These are phyloP conservation scores for Sphaceloma murrayae DNA, from an alignment of 2,329 filamentous ascomycete species.

Conservation along the genomic window DNA sequence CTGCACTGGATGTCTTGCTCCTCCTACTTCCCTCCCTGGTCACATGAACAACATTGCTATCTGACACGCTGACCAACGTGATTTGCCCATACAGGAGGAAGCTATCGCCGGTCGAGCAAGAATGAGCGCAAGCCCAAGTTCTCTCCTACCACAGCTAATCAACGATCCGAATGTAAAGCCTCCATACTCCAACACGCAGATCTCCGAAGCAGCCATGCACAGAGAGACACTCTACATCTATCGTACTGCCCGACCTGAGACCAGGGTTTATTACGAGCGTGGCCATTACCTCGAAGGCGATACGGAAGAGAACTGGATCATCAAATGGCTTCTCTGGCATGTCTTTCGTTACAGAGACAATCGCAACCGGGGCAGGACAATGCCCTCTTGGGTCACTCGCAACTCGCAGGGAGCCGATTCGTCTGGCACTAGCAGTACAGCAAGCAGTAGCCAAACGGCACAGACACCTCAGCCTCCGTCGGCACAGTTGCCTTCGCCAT, in stretches of 20 bases:
- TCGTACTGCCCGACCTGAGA: constrained; percentile 31
- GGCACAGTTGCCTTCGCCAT: neutral
- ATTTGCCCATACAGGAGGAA: constrained; percentile 30
- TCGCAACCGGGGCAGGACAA: constrained; percentile 26
- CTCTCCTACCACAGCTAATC: constrained; percentile 32
- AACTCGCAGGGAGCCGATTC: neutral
- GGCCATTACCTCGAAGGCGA: constrained; percentile 34
- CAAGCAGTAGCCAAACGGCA: neutral
- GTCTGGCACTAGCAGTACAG: constrained; percentile 12
- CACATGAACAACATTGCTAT: neutral
- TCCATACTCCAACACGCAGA: constrained; percentile 40
- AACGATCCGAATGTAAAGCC: constrained; percentile 26
- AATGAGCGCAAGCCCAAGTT: constrained; percentile 32
- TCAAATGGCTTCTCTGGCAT: constrained; percentile 44
- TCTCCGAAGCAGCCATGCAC: constrained; percentile 41
- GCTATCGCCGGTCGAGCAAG: constrained; percentile 34
- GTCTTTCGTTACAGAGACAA: constrained; percentile 41
- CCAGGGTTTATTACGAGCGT: constrained; percentile 34
- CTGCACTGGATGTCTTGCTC: too few relatives aligned
- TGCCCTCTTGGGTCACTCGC: constrained; percentile 19
- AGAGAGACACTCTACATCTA: constrained; percentile 37
- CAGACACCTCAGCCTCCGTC: constrained; percentile 2
- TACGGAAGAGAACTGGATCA: constrained; percentile 42
- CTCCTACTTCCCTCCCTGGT: too few relatives aligned
- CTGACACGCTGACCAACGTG: neutral